These are phyloP conservation scores for Pichia scutulata DNA, from an alignment of 805 yeast species.

Conservation along the genomic window DNA sequence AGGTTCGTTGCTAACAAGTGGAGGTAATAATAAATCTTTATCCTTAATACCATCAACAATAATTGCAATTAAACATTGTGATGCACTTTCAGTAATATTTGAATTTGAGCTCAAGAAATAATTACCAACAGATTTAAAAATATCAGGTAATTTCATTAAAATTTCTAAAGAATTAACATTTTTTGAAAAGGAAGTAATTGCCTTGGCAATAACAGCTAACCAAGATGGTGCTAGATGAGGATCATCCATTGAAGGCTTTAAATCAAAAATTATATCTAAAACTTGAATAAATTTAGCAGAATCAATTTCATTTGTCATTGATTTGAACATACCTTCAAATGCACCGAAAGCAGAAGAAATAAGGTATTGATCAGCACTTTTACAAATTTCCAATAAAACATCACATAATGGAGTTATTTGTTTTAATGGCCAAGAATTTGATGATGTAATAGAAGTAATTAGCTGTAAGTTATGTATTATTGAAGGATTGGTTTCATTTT, in stretches of 20 bases:
- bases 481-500: constrained; percentile 44
- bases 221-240: constrained; percentile 86
- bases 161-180: constrained; percentile 43
- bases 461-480: constrained; percentile 74
- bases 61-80: constrained; percentile 81
- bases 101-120: constrained; percentile 65
- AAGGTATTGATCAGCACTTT: constrained; percentile 75
- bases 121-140: constrained; percentile 49
- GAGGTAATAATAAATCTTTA: constrained; percentile 46
- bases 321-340: constrained; percentile 70
- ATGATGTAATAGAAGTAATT: constrained; percentile 57
- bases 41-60: constrained; percentile 62
- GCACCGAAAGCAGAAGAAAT: constrained; percentile 79
- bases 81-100: constrained; percentile 60
- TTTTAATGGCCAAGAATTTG: constrained; percentile 76
- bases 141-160: constrained; percentile 46
- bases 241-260: constrained; percentile 78
- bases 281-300: constrained; percentile 57
- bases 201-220: constrained; percentile 91
- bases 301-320: constrained; percentile 47
- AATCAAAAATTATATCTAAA: constrained; percentile 62
- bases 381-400: constrained; percentile 62
- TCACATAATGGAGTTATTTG: constrained; percentile 71
- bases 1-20: constrained; percentile 38
- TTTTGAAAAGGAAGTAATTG: constrained; percentile 46